Conservation (phyloP, 208 protist species). For the Angomonas ambiguus region DNA sequence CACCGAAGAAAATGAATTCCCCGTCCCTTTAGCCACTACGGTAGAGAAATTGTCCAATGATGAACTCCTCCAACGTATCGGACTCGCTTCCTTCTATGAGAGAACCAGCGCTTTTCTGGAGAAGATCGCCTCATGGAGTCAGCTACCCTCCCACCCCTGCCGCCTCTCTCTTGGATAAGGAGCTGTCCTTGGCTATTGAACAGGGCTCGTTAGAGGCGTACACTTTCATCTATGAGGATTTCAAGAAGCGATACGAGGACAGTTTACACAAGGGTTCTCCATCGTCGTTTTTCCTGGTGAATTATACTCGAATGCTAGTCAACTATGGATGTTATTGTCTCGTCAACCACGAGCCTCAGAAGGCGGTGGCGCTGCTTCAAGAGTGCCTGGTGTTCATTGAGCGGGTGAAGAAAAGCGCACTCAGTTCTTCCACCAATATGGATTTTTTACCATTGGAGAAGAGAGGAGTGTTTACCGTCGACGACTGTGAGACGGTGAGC, state of each 20-base stretch:
- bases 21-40: too few relatives aligned
- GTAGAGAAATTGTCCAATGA: background rate
- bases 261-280: background rate
- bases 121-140: background rate
- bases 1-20: background rate
- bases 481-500: background rate
- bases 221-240: background rate
- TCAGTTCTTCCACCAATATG: background rate
- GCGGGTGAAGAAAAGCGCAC: background rate
- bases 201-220: constrained; percentile 1
- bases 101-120: background rate
- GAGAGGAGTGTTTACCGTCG: background rate
- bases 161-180: background rate
- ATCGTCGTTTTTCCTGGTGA: background rate
- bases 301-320: background rate
- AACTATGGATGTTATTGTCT: constrained; percentile 4
- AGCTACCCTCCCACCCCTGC: background rate
- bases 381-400: background rate
- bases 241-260: background rate
- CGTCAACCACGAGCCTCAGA: background rate
- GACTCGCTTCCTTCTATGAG: background rate
- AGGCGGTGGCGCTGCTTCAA: background rate
- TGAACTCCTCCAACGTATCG: background rate
- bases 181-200: background rate
- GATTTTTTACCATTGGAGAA: background rate